Base-by-base conservation (phyloP, 768 basidiomycete genomes). In the Lentinula aciculospora region DNA sequence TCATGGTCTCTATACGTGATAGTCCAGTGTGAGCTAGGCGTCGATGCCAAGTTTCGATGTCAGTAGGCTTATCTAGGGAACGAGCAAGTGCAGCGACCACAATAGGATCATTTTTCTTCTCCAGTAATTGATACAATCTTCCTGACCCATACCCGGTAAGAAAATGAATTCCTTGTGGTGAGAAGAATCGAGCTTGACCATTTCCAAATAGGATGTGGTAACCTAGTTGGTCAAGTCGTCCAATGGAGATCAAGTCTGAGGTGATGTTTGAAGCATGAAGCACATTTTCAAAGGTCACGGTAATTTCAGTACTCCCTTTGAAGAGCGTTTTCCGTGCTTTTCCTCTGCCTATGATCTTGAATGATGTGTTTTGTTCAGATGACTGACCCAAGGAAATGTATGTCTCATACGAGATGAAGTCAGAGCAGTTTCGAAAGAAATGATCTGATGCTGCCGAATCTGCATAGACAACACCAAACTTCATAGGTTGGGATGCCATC, bases 291-390 rank as follows among this genome's bases (percentile, higher is more conserved):
- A 51, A 46, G 9, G 25, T 55, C 4, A 58, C 37, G 23, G 19
- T 53, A n/a, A 42, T 4, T 4, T 42, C 60, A 28, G 65, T 25
- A 2, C 44, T 40, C 4, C 36, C 36, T 9, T 34, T 64, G n/a
- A 64, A 65, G 2, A 67, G 56, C 0, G 29, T 45, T 8, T 69
- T 61, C 0, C 57, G 9, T 3, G 67, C 61, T 17, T 61, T 57
- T 2, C 70, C 70, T 13, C 58, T 53, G 3, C 68, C 67, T 0
- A 62, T 36, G 0, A 67, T 64, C 5, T 58, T 13, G 40, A 71
- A 68, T 4, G 17, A 27, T 25, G n/a, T 60, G 50, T 10, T 63
- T 57, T 58, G 67, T 57, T 13, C 65, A 60, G 0, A 63, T 57
- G 25, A 57, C 59, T 39, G 68, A 62, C 8, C 63, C n/a, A 10